These are phyloP conservation scores for Podospora fimiseda DNA, from an alignment of 495 filamentous ascomycete species.

Conservation along the genomic window DNA sequence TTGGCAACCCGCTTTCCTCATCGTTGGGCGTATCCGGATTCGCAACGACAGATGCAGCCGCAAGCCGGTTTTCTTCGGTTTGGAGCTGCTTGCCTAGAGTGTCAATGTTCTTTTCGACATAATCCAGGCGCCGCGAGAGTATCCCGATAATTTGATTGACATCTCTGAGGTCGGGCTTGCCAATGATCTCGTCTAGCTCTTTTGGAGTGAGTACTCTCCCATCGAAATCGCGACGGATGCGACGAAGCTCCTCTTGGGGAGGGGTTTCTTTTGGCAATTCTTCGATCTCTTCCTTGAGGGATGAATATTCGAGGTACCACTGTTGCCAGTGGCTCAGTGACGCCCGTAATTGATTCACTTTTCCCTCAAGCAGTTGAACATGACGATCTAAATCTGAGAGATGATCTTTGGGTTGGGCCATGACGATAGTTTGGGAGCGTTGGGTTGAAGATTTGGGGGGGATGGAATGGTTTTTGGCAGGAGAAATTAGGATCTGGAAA, in stretches of 20 bases:
- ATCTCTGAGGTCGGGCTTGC: conserved; percentile 43
- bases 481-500: too few species aligned
- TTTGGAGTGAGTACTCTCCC: conserved; percentile 41
- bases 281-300: conserved; percentile 73
- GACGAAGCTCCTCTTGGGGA: conserved; percentile 45
- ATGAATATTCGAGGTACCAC: conserved; percentile 87
- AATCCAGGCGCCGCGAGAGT: conserved; percentile 73
- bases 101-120: conserved; percentile 73
- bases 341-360: conserved; percentile 64
- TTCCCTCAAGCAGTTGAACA: conserved; percentile 66
- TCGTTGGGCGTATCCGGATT: conserved; percentile 49
- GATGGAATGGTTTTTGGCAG: too few species aligned
- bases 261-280: conserved; percentile 35
- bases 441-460: too few species aligned
- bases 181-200: conserved; percentile 60
- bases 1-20: conserved; percentile 54
- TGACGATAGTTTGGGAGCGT: conserved; percentile 9
- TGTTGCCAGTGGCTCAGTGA: conserved; percentile 81
- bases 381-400: conserved; percentile 63
- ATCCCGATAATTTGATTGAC: conserved; percentile 59
- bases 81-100: conserved; percentile 64
- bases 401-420: conserved; percentile 37
- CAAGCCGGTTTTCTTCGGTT: conserved; percentile 60
- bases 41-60: conserved; percentile 40
- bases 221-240: conserved; percentile 36